phyloP scores from a whole-genome alignment of 1,139 yeast species.

The Sugiyamaella castrensis region DNA sequence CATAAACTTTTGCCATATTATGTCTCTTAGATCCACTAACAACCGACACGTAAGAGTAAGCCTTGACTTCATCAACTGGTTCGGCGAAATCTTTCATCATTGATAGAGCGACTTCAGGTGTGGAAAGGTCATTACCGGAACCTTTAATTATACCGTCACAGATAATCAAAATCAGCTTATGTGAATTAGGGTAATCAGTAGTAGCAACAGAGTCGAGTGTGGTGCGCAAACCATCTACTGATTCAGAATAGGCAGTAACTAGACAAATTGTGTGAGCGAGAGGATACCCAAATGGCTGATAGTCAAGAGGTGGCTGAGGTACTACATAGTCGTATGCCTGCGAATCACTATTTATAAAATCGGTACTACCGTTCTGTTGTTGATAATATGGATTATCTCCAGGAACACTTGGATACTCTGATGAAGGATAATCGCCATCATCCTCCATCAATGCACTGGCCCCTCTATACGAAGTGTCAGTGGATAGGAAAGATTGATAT shows the following conservation, averaged over 20 bases:
- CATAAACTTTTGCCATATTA: conserved; percentile 89
- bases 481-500: conserved; percentile 24
- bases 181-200: conserved; percentile 92
- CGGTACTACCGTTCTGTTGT: conserved; percentile 1
- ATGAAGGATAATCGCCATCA: conserved; percentile 18
- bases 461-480: conserved; percentile 33
- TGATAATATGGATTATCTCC: conserved; percentile 10
- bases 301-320: conserved; percentile 88
- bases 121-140: conserved; percentile 78
- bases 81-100: conserved; percentile 84
- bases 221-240: conserved; percentile 76
- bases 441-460: conserved; percentile 22
- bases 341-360: conserved; percentile 9
- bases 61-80: conserved; percentile 68
- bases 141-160: conserved; percentile 97
- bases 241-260: conserved; percentile 95
- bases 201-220: conserved; percentile 90
- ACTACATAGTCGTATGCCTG: conserved; percentile 53
- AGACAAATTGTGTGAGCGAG: conserved; percentile 78
- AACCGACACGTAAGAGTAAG: conserved; percentile 89
- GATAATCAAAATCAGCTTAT: conserved; percentile 74
- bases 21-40: conserved; percentile 92
- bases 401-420: conserved; percentile 10
- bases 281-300: conserved; percentile 86
- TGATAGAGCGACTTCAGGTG: conserved; percentile 82